A percentile compares a stretch with the other conserved stretches of the same genome.
Evolutionary conservation across 495 filamentous ascomycete genomes (phyloP).

Genomic region (Collariella sp.): DNA sequence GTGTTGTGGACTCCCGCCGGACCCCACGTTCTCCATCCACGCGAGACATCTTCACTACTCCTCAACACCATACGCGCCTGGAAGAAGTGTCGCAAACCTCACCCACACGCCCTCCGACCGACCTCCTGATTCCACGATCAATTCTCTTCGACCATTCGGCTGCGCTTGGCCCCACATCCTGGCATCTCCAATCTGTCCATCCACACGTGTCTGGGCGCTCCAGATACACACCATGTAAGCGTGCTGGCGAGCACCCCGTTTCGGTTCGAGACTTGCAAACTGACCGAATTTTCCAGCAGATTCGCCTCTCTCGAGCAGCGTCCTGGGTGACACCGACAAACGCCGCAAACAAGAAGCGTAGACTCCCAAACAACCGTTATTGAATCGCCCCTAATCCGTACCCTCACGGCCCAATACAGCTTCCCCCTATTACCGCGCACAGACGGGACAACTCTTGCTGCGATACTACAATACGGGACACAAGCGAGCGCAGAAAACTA

Average conservation of each 20-base stretch:
- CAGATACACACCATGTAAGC: conserved; percentile 23
- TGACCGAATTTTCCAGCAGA: conserved; percentile 23
- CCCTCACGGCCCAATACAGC: not conserved
- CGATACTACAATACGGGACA: not conserved
- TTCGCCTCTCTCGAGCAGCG: conserved; percentile 19
- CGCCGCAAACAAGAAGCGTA: no score
- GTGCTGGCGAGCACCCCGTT: conserved; percentile 2
- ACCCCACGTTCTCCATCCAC: not conserved
- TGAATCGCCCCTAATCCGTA: not conserved
- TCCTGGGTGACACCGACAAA: not conserved
- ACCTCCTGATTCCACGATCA: conserved; percentile 12
- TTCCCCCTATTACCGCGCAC: conserved; percentile 15
- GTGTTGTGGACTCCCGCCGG: not conserved
- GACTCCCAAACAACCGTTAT: not conserved
- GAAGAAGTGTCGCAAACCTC: conserved; percentile 1
- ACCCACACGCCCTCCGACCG: conserved; percentile 10
- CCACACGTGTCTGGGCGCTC: conserved; percentile 12
- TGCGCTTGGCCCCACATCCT: conserved; percentile 17
- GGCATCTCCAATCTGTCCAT: conserved; percentile 15
- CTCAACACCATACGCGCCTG: not conserved
- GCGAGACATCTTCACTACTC: not conserved
- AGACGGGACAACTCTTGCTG: conserved; percentile 1
- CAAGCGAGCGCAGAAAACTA: conserved; percentile 13
- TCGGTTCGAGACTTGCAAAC: conserved; percentile 19
- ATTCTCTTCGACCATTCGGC: not conserved